phyloP scores from a whole-genome alignment of 805 yeast genomes.

The Metahyphopichia silvanorum region DNA sequence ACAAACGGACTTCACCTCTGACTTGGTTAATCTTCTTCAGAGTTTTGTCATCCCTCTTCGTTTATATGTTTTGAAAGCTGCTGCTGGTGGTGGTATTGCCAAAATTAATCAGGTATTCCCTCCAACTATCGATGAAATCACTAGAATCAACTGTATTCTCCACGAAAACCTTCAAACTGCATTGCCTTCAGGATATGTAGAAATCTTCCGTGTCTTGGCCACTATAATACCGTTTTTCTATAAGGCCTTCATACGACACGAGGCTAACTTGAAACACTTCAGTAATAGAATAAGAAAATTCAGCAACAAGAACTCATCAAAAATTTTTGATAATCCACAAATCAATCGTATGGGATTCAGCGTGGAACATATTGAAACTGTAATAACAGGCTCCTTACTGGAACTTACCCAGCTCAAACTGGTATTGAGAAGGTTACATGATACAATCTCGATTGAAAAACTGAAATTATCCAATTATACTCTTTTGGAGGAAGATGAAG shows the following conservation, averaged over 20 bases:
- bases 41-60: constrained; percentile 77
- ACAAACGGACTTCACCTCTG: constrained; percentile 73
- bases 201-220: constrained; percentile 77
- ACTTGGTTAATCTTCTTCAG: constrained; percentile 71
- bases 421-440: constrained; percentile 59
- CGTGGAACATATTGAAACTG: constrained; percentile 29
- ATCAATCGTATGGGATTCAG: constrained; percentile 30
- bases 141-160: constrained; percentile 82
- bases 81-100: constrained; percentile 53
- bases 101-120: constrained; percentile 81
- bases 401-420: constrained; percentile 71
- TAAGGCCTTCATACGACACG: constrained; percentile 90
- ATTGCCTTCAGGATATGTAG: constrained; percentile 64
- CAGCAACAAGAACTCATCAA: constrained; percentile 22
- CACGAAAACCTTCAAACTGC: constrained; percentile 73
- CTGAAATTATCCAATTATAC: constrained; percentile 14
- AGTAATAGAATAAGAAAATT: constrained; percentile 47
- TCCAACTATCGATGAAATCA: constrained; percentile 92
- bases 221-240: constrained; percentile 84
- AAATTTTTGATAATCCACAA: constrained; percentile 22
- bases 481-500: constrained; percentile 17
- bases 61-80: constrained; percentile 54
- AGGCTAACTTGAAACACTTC: constrained; percentile 80
- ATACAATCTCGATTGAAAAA: constrained; percentile 44
- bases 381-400: constrained; percentile 61